phyloP scores from a whole-genome alignment of 1,284 basidiomycete genomes.

The Malassezia pachydermatis region DNA sequence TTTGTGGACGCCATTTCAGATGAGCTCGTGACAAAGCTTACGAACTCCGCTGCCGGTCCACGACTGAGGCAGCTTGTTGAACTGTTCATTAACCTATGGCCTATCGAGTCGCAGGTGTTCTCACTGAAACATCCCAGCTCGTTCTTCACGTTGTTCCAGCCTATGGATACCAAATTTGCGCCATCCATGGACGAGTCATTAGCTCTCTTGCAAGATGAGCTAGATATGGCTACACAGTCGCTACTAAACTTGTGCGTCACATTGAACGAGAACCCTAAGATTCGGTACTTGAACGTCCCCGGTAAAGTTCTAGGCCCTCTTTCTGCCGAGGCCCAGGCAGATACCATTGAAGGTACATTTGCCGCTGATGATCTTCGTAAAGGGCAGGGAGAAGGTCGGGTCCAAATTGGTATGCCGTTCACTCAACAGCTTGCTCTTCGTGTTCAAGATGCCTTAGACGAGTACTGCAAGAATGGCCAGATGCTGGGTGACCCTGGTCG shows the following conservation, averaged over 20 bases:
- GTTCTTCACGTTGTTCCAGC: conserved; percentile 27
- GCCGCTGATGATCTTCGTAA: conserved; percentile 3
- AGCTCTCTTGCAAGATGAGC: conserved; percentile 36
- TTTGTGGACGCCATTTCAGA: conserved; percentile 62
- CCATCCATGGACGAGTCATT: conserved; percentile 31
- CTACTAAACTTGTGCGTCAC: conserved; percentile 70
- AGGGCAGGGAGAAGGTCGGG: neutral
- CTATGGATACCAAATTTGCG: conserved; percentile 52
- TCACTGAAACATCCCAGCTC: conserved; percentile 36
- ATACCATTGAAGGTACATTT: conserved; percentile 9
- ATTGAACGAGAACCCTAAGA: conserved; percentile 82
- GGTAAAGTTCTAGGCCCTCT: conserved; percentile 73
- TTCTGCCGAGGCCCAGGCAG: conserved; percentile 9
- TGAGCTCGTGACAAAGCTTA: conserved; percentile 36
- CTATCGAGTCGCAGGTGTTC: conserved; percentile 34
- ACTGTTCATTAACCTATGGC: conserved; percentile 43
- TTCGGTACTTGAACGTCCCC: conserved; percentile 79
- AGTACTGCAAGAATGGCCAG: conserved; percentile 31
- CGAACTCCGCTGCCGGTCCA: conserved; percentile 39
- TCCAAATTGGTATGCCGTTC: conserved; percentile 28
- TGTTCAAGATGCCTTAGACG: conserved; percentile 29
- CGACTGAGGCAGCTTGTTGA: conserved; percentile 42
- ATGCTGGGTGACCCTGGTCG: conserved; percentile 60
- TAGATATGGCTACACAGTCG: conserved; percentile 36
- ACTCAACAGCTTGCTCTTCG: conserved; percentile 40